phyloP scores from a whole-genome alignment of 1,139 yeast genomes.

The Citeromyces hawaiiensis region DNA sequence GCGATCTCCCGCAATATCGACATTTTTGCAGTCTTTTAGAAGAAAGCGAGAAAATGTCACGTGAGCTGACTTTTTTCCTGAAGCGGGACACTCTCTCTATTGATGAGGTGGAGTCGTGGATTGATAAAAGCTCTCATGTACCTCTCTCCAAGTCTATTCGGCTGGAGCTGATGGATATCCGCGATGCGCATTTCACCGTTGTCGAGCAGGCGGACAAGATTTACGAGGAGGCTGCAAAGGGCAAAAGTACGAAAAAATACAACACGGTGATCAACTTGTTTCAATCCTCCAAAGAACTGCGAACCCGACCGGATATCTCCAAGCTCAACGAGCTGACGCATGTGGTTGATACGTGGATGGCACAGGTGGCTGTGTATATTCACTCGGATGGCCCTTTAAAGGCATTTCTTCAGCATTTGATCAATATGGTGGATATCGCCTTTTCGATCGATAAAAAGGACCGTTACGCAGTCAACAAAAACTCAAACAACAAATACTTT shows the following conservation, averaged over 20 bases:
- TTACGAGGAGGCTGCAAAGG: background rate
- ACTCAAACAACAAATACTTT: conserved; percentile 21
- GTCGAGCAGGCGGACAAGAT: background rate
- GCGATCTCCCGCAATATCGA: background rate
- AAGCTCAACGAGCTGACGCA: background rate
- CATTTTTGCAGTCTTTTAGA: background rate
- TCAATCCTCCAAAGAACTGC: background rate
- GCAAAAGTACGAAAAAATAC: background rate
- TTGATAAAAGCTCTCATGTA: background rate
- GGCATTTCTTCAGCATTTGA: background rate
- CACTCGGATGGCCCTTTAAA: background rate
- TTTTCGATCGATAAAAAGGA: conserved; percentile 1
- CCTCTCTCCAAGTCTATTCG: background rate
- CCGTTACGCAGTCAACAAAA: conserved; percentile 1
- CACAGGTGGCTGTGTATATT: background rate
- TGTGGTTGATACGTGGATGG: background rate
- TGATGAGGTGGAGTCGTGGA: background rate
- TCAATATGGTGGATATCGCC: background rate
- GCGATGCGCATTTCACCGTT: background rate
- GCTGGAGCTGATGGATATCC: background rate
- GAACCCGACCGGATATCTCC: background rate
- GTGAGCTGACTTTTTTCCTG: background rate
- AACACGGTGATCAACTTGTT: background rate
- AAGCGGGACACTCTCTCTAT: background rate
- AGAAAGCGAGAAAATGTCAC: background rate